Conservation (phyloP, 2,329 filamentous ascomycete genomes). For the Ophioceras dolichostomum region DNA sequence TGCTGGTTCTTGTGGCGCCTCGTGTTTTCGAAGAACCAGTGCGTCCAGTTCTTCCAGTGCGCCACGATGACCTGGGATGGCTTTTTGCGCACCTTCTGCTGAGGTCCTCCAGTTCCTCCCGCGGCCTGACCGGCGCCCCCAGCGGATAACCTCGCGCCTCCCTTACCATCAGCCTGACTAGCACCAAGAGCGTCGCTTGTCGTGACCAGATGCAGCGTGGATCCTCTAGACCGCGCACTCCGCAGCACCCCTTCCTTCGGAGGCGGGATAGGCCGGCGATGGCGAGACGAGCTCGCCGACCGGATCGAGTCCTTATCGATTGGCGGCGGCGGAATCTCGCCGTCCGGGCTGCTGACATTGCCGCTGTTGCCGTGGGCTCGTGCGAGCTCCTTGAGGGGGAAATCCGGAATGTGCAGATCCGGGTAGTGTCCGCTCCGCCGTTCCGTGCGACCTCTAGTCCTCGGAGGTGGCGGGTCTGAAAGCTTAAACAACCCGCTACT, state of each 20-base stretch:
- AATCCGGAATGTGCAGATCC: conserved; percentile 57
- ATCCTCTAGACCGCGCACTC: conserved; percentile 63
- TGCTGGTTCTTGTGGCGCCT: conserved; percentile 35
- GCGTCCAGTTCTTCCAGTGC: conserved; percentile 52
- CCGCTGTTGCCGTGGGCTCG: conserved; percentile 28
- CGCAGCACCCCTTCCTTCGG: conserved; percentile 68
- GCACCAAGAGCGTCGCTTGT: conserved; percentile 37
- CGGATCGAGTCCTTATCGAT: conserved; percentile 69
- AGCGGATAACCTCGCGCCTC: too few relatives aligned
- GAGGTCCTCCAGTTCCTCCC: conserved; percentile 8
- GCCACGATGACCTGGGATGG: conserved; percentile 46
- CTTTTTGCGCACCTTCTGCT: conserved; percentile 39
- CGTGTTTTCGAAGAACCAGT: conserved; percentile 50
- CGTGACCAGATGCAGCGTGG: conserved; percentile 76
- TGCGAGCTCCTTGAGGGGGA: conserved; percentile 60
- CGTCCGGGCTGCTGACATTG: conserved; percentile 29
- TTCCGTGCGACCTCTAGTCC: conserved; percentile 64
- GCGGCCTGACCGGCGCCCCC: too few relatives aligned
- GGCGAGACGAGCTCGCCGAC: conserved; percentile 64
- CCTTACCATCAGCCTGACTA: conserved; percentile 9
- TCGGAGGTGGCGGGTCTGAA: conserved; percentile 39
- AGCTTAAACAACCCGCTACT: conserved; percentile 26
- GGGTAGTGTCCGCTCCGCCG: conserved; percentile 57
- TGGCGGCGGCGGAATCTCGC: conserved; percentile 51
- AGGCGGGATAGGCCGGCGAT: conserved; percentile 64